A percentile compares a stretch with the other conserved stretches of the same genome.
Evolutionary conservation across 139 green algal genomes (phyloP).

Genomic region (Chloropicon primus): DNA sequence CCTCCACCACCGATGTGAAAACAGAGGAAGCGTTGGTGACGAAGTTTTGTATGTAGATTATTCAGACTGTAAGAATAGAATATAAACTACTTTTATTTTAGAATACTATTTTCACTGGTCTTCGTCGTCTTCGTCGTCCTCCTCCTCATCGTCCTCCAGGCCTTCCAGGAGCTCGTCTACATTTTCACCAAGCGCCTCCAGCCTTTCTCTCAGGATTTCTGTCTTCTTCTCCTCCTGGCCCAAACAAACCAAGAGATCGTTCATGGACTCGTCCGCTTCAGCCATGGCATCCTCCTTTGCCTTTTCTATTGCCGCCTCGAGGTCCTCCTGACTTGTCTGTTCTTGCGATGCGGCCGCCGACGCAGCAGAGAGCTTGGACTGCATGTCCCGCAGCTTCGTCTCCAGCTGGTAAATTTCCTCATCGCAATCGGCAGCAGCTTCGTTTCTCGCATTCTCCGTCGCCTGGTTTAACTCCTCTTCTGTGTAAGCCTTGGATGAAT

Average conservation of each 20-base stretch:
- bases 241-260: slow-evolving; percentile 73
- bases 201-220: neutral
- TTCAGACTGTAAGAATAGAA: neutral
- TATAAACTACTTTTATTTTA: neutral
- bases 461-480: neutral
- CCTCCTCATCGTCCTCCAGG: slow-evolving; percentile 1
- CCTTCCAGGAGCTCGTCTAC: neutral
- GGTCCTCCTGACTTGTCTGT: no score
- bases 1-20: neutral
- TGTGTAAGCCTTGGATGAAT: neutral
- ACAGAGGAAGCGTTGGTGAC: slow-evolving; percentile 1
- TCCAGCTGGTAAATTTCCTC: neutral
- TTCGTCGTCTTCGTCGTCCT: neutral
- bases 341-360: no score
- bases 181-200: neutral
- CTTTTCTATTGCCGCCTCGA: slow-evolving; percentile 12
- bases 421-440: neutral
- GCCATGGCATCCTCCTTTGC: slow-evolving; percentile 39
- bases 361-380: neutral
- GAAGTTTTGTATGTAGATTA: slow-evolving; percentile 1
- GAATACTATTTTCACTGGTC: no score
- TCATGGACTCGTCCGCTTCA: slow-evolving; percentile 51
- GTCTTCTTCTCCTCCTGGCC: slow-evolving; percentile 25
- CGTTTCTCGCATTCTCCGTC: neutral
- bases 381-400: neutral